phyloP scores from a whole-genome alignment of 192 early-diverging fungal genomes.

The Backusella morwellensis region DNA sequence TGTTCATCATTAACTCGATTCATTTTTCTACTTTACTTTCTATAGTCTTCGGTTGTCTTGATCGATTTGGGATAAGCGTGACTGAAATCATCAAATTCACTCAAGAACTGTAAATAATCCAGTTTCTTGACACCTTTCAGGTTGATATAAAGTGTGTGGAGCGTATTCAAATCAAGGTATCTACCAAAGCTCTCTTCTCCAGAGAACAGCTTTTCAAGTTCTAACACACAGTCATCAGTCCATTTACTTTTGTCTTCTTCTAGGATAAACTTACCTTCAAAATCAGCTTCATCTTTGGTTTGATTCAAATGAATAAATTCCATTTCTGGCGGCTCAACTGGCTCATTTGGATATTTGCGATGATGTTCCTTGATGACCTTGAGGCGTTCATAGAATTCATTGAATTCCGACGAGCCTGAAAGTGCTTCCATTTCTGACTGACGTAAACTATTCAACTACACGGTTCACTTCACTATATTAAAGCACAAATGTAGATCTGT shows the following conservation, averaged over 20 bases:
- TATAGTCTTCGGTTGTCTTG: conserved; percentile 59
- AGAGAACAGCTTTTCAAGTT: conserved; percentile 86
- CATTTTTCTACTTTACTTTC: conserved; percentile 40
- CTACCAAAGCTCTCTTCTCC: conserved; percentile 87
- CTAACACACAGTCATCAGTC: conserved; percentile 21
- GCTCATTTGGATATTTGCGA: conserved; percentile 71
- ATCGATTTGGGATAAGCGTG: conserved; percentile 52
- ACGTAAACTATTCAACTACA: conserved; percentile 44
- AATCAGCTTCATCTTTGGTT: conserved; percentile 36
- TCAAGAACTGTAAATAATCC: conserved; percentile 71
- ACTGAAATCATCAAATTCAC: conserved; percentile 60
- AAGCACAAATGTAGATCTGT: background rate
- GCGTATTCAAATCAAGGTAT: conserved; percentile 82
- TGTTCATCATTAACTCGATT: background rate
- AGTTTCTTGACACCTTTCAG: conserved; percentile 59
- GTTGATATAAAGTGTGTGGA: conserved; percentile 83
- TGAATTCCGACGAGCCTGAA: conserved; percentile 66
- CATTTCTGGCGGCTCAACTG: conserved; percentile 78
- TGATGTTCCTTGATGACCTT: conserved; percentile 81
- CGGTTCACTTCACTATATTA: background rate
- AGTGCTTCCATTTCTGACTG: conserved; percentile 71
- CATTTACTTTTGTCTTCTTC: background rate
- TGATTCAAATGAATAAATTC: conserved; percentile 61
- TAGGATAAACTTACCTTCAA: conserved; percentile 14
- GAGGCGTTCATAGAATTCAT: conserved; percentile 85